Conservation (phyloP, 192 early-diverging fungal species). For the Martensiomyces pterosporus region DNA sequence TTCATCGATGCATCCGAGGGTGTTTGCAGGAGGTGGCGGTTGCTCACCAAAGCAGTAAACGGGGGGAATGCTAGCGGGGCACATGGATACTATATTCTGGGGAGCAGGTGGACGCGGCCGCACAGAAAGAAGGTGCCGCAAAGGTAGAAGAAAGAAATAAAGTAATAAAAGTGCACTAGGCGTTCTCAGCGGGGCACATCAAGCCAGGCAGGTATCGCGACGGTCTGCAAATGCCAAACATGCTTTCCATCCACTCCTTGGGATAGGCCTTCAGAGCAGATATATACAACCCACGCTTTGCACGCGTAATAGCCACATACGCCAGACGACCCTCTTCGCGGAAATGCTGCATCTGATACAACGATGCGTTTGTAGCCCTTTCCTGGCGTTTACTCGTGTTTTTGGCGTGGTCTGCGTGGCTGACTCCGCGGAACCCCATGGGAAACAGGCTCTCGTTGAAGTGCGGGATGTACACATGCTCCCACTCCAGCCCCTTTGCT, state of each 20-base stretch:
- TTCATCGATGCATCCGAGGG: no score
- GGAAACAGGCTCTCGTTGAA: conserved; percentile 45
- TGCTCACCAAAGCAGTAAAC: no score
- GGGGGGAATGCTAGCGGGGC: no score
- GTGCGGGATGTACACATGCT: conserved; percentile 45
- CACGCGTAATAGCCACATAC: conserved; percentile 45
- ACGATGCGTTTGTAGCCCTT: no score
- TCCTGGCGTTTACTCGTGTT: no score
- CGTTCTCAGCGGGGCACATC: no score
- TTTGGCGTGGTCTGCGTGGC: conserved; percentile 8
- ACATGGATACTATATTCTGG: no score
- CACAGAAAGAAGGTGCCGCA: no score
- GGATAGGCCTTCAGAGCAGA: conserved; percentile 28
- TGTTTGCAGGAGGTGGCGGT: no score
- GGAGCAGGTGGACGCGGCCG: no score
- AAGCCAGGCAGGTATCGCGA: conserved; percentile 36
- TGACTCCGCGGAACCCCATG: conserved; percentile 28
- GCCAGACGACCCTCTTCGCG: conserved; percentile 43
- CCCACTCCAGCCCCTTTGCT: conserved; percentile 45
- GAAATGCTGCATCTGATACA: conserved; percentile 18
- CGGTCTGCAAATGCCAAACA: conserved; percentile 18
- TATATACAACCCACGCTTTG: conserved; percentile 37
- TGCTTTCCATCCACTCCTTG: conserved; percentile 22
- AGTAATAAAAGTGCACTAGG: no score
- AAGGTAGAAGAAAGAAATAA: no score